Evolutionary conservation across 2,329 filamentous ascomycete species (phyloP).

Genomic region (Fusarium nematophilum): DNA sequence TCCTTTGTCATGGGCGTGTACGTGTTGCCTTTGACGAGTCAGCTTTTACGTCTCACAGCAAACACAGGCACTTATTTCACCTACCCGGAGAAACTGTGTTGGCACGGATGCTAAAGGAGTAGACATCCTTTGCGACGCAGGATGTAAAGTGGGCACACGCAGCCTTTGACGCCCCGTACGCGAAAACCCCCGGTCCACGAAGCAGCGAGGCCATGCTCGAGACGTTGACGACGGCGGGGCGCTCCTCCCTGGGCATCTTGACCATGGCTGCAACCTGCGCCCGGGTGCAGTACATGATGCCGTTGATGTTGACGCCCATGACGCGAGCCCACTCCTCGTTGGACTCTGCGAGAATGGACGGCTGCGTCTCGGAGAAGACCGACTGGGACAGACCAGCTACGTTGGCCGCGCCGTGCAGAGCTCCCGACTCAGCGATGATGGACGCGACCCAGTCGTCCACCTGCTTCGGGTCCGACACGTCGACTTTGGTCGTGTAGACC

Average conservation of each 20-base stretch:
- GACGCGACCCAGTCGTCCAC: background rate
- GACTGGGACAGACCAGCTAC: too few relatives aligned
- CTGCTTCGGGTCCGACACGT: background rate
- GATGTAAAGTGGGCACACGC: too few relatives aligned
- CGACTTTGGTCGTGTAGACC: background rate
- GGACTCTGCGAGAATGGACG: background rate
- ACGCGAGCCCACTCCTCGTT: conserved; percentile 6
- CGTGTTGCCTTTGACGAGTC: background rate
- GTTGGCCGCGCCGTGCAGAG: background rate
- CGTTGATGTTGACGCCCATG: conserved; percentile 3
- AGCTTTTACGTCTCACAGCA: background rate
- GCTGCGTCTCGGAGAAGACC: too few relatives aligned
- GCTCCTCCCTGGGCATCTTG: too few relatives aligned
- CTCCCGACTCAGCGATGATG: background rate
- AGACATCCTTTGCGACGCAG: too few relatives aligned
- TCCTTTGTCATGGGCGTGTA: conserved; percentile 9
- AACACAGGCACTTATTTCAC: too few relatives aligned
- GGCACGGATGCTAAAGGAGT: too few relatives aligned
- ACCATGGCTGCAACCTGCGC: conserved; percentile 4
- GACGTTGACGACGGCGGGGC: too few relatives aligned
- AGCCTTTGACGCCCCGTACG: too few relatives aligned
- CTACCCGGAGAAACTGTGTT: too few relatives aligned
- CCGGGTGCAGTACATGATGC: conserved; percentile 9
- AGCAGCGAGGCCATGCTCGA: too few relatives aligned
- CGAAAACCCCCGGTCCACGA: too few relatives aligned